Conservation (phyloP, 768 basidiomycete genomes). For the Naematelia aurantialba region DNA sequence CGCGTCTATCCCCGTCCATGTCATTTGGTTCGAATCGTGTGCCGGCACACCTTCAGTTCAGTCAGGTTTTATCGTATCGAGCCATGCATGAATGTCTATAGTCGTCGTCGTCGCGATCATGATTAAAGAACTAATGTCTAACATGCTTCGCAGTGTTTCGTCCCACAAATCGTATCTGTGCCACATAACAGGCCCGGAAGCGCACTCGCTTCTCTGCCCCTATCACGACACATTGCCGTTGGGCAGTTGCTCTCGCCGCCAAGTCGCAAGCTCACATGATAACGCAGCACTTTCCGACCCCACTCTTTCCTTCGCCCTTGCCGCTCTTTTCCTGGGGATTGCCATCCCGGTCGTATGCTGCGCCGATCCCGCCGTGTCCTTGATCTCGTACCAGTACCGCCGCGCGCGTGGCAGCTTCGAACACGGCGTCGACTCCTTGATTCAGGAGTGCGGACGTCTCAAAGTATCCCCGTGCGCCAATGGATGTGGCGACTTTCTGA, state of each 20-base stretch:
- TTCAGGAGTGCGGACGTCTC: conserved; percentile 76
- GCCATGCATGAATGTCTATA: background rate
- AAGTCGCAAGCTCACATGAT: conserved; percentile 12
- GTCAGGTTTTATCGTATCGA: too few species aligned
- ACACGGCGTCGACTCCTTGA: conserved; percentile 72
- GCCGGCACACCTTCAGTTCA: too few species aligned
- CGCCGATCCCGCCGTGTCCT: conserved; percentile 46
- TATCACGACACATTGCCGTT: background rate
- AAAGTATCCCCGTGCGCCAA: conserved; percentile 90
- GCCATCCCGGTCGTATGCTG: conserved; percentile 27
- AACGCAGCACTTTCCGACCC: conserved; percentile 19
- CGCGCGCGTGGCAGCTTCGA: conserved; percentile 92
- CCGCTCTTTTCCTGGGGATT: conserved; percentile 4
- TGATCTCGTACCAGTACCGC: conserved; percentile 89
- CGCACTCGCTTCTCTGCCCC: background rate
- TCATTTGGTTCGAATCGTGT: too few species aligned
- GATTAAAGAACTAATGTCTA: background rate
- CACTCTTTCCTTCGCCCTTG: conserved; percentile 1
- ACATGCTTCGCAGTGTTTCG: background rate
- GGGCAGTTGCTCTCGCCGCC: background rate
- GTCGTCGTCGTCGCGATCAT: background rate
- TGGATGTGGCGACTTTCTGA: conserved; percentile 71
- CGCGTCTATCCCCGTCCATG: too few species aligned
- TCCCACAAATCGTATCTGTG: background rate
- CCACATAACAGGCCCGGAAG: background rate